Conservation (phyloP, 2,329 filamentous ascomycete genomes). For the Bipolaris victoriae region DNA sequence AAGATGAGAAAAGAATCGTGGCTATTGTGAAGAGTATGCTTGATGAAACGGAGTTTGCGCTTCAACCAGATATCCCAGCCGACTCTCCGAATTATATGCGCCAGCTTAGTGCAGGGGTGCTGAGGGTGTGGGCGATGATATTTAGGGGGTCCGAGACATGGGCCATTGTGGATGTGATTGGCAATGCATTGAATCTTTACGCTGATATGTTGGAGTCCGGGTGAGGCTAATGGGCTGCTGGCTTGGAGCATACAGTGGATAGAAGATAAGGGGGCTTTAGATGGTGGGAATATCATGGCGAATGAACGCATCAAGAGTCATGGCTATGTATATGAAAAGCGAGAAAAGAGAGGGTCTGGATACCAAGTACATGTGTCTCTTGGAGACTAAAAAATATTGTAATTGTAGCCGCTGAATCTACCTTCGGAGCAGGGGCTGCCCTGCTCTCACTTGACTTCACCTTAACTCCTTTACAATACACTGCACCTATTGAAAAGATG, state of each 20-base stretch:
- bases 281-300: too few relatives aligned
- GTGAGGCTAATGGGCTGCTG: conserved; percentile 28
- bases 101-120: conserved; percentile 49
- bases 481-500: neutral
- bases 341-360: too few relatives aligned
- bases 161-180: conserved; percentile 53
- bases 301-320: too few relatives aligned
- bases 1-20: conserved; percentile 49
- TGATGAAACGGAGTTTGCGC: conserved; percentile 48
- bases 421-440: neutral
- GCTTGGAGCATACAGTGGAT: too few relatives aligned
- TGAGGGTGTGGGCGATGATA: conserved; percentile 52
- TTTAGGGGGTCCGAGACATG: conserved; percentile 53
- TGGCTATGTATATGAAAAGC: too few relatives aligned
- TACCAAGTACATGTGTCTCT: conserved; percentile 47
- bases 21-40: conserved; percentile 51
- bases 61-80: conserved; percentile 37
- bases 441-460: neutral
- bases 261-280: too few relatives aligned
- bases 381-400: conserved; percentile 2
- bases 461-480: neutral
- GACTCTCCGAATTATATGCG: conserved; percentile 43
- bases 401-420: neutral
- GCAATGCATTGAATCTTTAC: conserved; percentile 50
- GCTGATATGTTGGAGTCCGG: conserved; percentile 49